These are phyloP conservation scores for Ballota nigra DNA, from an alignment of 257 asterid species.

Conservation along the genomic window DNA sequence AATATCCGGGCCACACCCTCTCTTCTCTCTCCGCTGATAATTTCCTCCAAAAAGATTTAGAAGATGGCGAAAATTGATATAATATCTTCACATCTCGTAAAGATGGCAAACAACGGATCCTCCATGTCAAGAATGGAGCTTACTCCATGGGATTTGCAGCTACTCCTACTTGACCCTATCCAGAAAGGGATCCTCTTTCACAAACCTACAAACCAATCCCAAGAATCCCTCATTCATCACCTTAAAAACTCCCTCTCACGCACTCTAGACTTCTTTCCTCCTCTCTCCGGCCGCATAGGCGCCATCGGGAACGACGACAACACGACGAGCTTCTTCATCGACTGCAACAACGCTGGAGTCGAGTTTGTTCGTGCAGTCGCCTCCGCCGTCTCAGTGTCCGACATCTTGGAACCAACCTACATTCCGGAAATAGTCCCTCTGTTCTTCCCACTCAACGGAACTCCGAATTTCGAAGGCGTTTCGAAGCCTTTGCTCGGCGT, in stretches of 20 bases:
- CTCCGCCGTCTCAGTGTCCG: constrained; percentile 8
- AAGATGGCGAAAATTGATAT: not conserved
- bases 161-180: not conserved
- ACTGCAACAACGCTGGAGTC: constrained; percentile 36
- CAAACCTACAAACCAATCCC: constrained; percentile 11
- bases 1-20: too few relatives aligned
- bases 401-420: constrained; percentile 3
- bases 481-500: constrained; percentile 24
- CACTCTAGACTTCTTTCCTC: constrained; percentile 42
- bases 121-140: constrained; percentile 17
- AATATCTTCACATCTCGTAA: constrained; percentile 9
- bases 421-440: constrained; percentile 23
- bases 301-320: not conserved
- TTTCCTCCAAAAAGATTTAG: too few relatives aligned
- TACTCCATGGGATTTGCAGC: constrained; percentile 25
- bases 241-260: constrained; percentile 47
- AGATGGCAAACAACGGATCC: not conserved
- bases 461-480: constrained; percentile 20
- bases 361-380: constrained; percentile 29
- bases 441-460: constrained; percentile 28
- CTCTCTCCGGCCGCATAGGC: constrained; percentile 35
- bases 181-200: constrained; percentile 21
- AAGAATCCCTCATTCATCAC: constrained; percentile 23
- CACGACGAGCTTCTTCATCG: constrained; percentile 3
- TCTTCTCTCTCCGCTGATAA: too few relatives aligned